Base-by-base conservation (phyloP, 768 basidiomycete genomes). In the Chiua virens region DNA sequence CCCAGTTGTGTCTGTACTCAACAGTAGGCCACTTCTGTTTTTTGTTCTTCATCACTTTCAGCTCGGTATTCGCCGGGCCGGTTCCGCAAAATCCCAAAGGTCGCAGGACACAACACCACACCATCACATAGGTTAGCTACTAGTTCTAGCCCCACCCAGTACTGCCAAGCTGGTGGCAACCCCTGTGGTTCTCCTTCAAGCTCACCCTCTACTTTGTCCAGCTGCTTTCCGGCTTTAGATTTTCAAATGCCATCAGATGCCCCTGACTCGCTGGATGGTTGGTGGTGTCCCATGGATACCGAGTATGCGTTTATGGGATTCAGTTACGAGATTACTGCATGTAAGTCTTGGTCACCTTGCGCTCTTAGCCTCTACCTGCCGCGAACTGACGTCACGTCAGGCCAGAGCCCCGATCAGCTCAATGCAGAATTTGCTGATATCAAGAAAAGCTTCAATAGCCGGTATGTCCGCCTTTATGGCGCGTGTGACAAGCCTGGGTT, bases 251-350 rank as follows among this genome's bases (percentile, higher is more conserved):
- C 87, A 4, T 59, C 65, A 1, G 42, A 60, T 2, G 61, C 78
- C 11, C 85, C 85, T 0, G 49, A 63, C 1, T 76, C 77, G 2
- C 49, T 74, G 28, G 67, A 69, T 9, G 71, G 73, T 45, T 85
- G 83, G 83, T 85, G 87, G 88, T 90, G 88, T 62, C 64, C 78
- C 49, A 63, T 70, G 34, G 67, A 70, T 47, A 80, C 78, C 1
- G 88, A 90, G 63, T 89, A 87, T 57, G 88, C 79, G 0, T 90
- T 90, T 62, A 68, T 89, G 44, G 88, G 87, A 0, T 85, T 90
- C 67, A 85, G 85, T 63, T 90, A 90, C 57, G 87, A 87, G 59
- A 75, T 89, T 22, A 79, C 82, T 37, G 75, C 71, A 10, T 88
- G 86, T 85, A 56, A 43, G 80, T 67, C 23, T 25, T 46, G 2